A percentile compares a stretch with the other conserved stretches of the same genome.
phyloP scores from a whole-genome alignment of 768 basidiomycete genomes.

The Xanthoconium stramineum region DNA sequence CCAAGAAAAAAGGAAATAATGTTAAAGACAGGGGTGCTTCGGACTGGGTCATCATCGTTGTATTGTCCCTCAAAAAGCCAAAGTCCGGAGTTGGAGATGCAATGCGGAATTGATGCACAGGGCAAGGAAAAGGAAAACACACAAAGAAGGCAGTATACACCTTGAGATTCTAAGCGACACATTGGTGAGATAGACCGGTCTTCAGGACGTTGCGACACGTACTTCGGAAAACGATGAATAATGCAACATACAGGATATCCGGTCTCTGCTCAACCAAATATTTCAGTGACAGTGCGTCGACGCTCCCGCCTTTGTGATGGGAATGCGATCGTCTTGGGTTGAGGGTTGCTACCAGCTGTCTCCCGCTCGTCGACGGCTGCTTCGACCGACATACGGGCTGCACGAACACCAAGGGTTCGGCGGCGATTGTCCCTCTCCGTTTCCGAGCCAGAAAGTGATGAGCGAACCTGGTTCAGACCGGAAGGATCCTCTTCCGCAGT shows the following conservation, averaged over 20 bases:
- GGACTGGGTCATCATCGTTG: slow-evolving; percentile 8
- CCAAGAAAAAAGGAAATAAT: slow-evolving; percentile 26
- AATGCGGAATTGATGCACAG: slow-evolving; percentile 27
- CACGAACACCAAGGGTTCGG: slow-evolving; percentile 36
- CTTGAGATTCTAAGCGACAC: slow-evolving; percentile 10
- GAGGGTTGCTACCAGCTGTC: slow-evolving; percentile 29
- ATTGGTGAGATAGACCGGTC: background rate
- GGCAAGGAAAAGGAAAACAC: slow-evolving; percentile 1
- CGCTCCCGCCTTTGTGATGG: slow-evolving; percentile 38
- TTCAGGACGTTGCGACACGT: background rate
- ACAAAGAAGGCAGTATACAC: slow-evolving; percentile 19
- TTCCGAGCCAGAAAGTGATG: slow-evolving; percentile 45
- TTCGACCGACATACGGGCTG: slow-evolving; percentile 48
- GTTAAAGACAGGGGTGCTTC: slow-evolving; percentile 27
- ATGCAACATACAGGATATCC: slow-evolving; percentile 14
- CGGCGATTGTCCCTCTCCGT: slow-evolving; percentile 45
- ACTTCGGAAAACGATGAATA: slow-evolving; percentile 17
- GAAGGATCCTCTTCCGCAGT: slow-evolving; percentile 24
- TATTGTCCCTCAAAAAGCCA: slow-evolving; percentile 15
- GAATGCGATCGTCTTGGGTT: slow-evolving; percentile 37
- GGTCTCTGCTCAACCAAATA: slow-evolving; percentile 32
- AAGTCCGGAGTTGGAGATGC: slow-evolving; percentile 17
- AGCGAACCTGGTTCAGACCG: slow-evolving; percentile 23
- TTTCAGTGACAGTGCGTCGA: slow-evolving; percentile 51
- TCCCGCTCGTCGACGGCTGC: slow-evolving; percentile 28